A percentile compares a stretch with the other conserved stretches of the same genome.
Evolutionary conservation across 2,329 filamentous ascomycete species (phyloP).

Genomic region (Aspergillus fischeri): DNA sequence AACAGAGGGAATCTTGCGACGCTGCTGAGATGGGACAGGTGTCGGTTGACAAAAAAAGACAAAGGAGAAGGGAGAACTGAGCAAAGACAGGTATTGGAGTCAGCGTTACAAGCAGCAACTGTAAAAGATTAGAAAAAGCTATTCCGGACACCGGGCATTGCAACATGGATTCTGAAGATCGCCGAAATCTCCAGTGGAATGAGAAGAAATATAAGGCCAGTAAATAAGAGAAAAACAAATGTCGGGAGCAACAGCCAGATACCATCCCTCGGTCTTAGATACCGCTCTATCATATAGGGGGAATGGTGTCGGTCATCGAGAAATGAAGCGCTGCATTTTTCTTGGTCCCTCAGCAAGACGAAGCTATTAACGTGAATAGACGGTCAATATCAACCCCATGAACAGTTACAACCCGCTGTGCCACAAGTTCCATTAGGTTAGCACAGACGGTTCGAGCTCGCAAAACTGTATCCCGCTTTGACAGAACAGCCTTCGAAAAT

Average conservation of each 20-base stretch:
- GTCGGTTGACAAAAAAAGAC: slow-evolving; percentile 23
- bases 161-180: slow-evolving; percentile 15
- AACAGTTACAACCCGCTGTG: slow-evolving; percentile 31
- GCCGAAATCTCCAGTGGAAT: slow-evolving; percentile 16
- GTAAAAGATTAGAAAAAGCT: slow-evolving; percentile 31
- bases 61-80: slow-evolving; percentile 12
- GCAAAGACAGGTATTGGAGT: slow-evolving; percentile 22
- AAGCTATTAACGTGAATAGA: slow-evolving; percentile 40
- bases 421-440: slow-evolving; percentile 33
- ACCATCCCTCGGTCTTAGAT: slow-evolving; percentile 13
- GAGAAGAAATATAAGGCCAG: slow-evolving; percentile 13
- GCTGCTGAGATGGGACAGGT: slow-evolving; percentile 34
- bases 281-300: slow-evolving; percentile 9
- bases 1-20: slow-evolving; percentile 41
- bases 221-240: slow-evolving; percentile 11
- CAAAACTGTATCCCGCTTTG: slow-evolving; percentile 26
- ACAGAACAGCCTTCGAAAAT: slow-evolving; percentile 20
- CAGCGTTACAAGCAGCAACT: slow-evolving; percentile 22
- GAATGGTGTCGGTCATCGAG: slow-evolving; percentile 22
- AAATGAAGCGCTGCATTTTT: slow-evolving; percentile 29
- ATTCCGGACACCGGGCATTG: slow-evolving; percentile 27
- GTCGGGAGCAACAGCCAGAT: slow-evolving; percentile 14
- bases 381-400: slow-evolving; percentile 39
- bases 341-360: slow-evolving; percentile 24
- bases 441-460: slow-evolving; percentile 32